Base-by-base conservation (phyloP, 495 filamentous ascomycete genomes). In the Endocarpon pusillum region DNA sequence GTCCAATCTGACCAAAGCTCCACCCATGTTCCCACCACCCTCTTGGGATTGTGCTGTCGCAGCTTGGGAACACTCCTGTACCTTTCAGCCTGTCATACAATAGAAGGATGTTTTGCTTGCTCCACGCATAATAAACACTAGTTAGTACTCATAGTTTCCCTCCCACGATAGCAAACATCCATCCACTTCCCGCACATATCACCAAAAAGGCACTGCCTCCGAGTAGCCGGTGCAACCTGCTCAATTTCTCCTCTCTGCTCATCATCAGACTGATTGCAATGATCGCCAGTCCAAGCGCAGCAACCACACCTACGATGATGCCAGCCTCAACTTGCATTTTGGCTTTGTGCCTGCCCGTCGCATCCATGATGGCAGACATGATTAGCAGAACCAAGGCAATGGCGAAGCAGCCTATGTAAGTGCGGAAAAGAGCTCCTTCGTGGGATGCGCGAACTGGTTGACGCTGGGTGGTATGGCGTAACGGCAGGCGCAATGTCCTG, bases 271-370 rank as follows among this genome's bases (percentile, higher is more conserved):
- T 64, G 8, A 73, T 44, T 4, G 58, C 73, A 11, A 61, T 52
- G 22, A 64, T 61, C 7, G 66, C 70, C 43, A 69, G 63, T 34
- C 67, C 53, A 17, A 75, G 42, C 33, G 62, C 66, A 1, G 60
- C 47, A 15, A 66, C 52, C n/a, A 73, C 67, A 7, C 69, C 72
- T 14, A 71, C 47, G 5, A 71, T 57, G 19, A 71, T 69, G 15
- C 70, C 75, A 1, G 59, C 61, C 37, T 77, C 71, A 3, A 78
- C 73, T 40, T 72, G 64, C 27, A 65, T 46, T 1, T 55, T 51
- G 35, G 66, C 52, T 45, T 61, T 66, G 35, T 63, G 62, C 3
- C 59, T 53, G 3, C 70, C 68, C 4, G 72, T 69, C 3, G 50
- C 42, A 32, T 70, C 60, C 3, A 78, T 54, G 4, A 71, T 43